phyloP scores from a whole-genome alignment of 1,284 basidiomycete genomes.

The Kwoniella shivajii region DNA sequence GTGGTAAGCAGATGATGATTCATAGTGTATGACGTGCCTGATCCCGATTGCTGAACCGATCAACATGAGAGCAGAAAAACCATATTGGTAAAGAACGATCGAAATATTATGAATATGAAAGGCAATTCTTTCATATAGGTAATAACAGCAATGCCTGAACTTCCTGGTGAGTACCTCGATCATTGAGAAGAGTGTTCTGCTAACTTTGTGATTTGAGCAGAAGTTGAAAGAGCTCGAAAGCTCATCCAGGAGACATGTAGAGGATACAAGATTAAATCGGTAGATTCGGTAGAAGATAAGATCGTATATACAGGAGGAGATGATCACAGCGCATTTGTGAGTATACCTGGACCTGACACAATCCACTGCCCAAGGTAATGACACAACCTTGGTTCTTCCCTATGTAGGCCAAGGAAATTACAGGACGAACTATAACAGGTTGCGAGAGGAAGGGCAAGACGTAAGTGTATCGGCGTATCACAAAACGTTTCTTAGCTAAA shows the following conservation, averaged over 20 bases:
- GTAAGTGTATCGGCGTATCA: conserved; percentile 36
- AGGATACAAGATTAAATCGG: conserved; percentile 63
- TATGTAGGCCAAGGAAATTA: conserved; percentile 62
- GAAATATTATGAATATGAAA: too few species aligned
- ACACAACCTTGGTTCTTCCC: too few species aligned
- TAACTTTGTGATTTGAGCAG: conserved; percentile 49
- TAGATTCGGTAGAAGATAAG: conserved; percentile 66
- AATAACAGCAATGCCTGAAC: conserved; percentile 61
- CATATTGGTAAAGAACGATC: too few species aligned
- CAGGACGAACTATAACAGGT: conserved; percentile 63
- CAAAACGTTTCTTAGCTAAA: not conserved
- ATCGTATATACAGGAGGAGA: conserved; percentile 68
- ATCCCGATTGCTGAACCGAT: too few species aligned
- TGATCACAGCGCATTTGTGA: conserved; percentile 67
- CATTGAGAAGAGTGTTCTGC: not conserved
- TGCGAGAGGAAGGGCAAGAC: conserved; percentile 75
- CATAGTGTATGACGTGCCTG: not conserved
- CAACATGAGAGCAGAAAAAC: too few species aligned
- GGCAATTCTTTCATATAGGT: not conserved
- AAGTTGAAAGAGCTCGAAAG: conserved; percentile 71
- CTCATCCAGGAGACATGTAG: conserved; percentile 63
- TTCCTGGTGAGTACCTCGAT: conserved; percentile 59
- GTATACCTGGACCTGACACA: conserved; percentile 31
- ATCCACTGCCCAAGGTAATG: not conserved
- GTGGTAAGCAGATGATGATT: too few species aligned